These are phyloP conservation scores for Chenopodium formosanum DNA, from an alignment of 148 eudicot genomes.

Conservation along the genomic window DNA sequence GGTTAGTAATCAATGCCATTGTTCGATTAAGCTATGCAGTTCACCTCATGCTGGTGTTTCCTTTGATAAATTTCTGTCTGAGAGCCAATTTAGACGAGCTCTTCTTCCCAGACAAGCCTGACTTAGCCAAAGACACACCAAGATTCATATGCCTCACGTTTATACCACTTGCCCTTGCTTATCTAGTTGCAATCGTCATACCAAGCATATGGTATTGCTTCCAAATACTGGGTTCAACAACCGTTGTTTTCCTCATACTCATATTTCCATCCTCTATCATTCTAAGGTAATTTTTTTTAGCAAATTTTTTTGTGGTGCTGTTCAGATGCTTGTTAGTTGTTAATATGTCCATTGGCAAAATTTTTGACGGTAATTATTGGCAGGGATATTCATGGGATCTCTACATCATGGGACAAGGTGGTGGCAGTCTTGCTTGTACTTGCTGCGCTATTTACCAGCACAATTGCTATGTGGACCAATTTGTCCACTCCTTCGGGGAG, in stretches of 20 bases:
- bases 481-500: conserved; percentile 32
- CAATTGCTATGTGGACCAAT: conserved; percentile 50
- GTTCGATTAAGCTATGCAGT: conserved; percentile 81
- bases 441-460: conserved; percentile 54
- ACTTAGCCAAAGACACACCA: conserved; percentile 42
- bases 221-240: conserved; percentile 86
- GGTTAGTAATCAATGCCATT: conserved; percentile 48
- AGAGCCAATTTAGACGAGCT: conserved; percentile 78
- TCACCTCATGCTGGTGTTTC: conserved; percentile 90
- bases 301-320: background rate
- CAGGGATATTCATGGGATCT: conserved; percentile 75
- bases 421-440: conserved; percentile 50
- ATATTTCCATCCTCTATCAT: conserved; percentile 77
- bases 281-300: conserved; percentile 50
- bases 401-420: conserved; percentile 46
- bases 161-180: conserved; percentile 49
- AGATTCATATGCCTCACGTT: conserved; percentile 65
- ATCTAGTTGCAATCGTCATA: conserved; percentile 58
- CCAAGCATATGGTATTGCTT: conserved; percentile 96
- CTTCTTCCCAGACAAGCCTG: conserved; percentile 49
- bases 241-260: conserved; percentile 73
- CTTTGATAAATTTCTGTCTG: conserved; percentile 66
- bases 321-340: background rate
- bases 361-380: background rate
- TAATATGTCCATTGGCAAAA: background rate